Base-by-base conservation (phyloP, 805 yeast genomes). In the Lipomyces spencermartinsiae region DNA sequence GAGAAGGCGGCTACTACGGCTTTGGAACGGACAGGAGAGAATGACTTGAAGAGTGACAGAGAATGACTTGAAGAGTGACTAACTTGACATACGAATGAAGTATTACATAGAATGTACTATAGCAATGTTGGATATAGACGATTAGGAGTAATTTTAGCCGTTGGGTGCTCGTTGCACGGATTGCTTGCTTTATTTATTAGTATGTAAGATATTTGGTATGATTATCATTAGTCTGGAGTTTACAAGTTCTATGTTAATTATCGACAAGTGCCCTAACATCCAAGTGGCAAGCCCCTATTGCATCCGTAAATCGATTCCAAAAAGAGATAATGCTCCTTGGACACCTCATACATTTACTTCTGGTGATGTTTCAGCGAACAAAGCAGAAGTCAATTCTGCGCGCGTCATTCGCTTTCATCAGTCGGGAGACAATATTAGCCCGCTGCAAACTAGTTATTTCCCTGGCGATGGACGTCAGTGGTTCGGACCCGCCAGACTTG, bases 1-100 rank as follows among this genome's bases (percentile, higher is more conserved):
- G 62, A 65, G 53, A 58, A 58, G 46, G 58, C 53, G 39, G 49
- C 34, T 25, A 53, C 1, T 12, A 34, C 16, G 16, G 56, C 22
- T 16, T 16, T 43, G 49, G 49, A 43, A 4, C 22, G 49, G 22
- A 14, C 49, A 43, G 7, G 49, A 43, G 49, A 43, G 34, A 53
- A 25, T 12, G 56, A 25, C 56, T 25, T 22, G 33, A 53, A 53
- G 33, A 29, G 56, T 53, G 33, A 53, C n/a, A 43, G 49, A 43
- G 34, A 53, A 25, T 12, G 56, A 25, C 56, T 25, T 39, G 49
- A 12, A 39, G 49, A 39, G 49, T 39, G 49, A 39, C 49, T 25
- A 25, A 25, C 29, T 25, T 25, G 29, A 43, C 22, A 43, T 16
- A 16, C 6, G n/a, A 43, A 16, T 37, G 49, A 43, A 43, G 49